Evolutionary conservation across 345 rosid genomes (phyloP), one percentile per base, ranked within the genome.

Genomic region (Ailanthus altissimus): DNA sequence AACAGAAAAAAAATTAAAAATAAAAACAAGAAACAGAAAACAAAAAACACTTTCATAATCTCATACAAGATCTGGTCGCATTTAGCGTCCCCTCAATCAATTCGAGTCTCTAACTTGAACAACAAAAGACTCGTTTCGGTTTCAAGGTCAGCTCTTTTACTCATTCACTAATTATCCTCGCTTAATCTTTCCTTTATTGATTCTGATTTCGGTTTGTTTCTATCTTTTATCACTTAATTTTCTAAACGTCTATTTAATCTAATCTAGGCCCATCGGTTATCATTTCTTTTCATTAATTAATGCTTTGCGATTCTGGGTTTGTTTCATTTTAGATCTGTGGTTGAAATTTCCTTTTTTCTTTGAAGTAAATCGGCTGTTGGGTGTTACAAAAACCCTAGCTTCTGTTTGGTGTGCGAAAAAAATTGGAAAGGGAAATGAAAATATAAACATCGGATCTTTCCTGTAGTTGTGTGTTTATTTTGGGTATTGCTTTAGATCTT

Each of bases 321-420:
- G 38, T 46, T 67, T 67, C 59, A 21, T 73, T 32, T 67, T 73
- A 81, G 72, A 71, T 78, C 81, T 75, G 75, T 72, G 25, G 53
- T 67, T 72, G 25, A 51, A 23, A 40, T 74, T 68, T 62, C 59
- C 49, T 9, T 47, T 32, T n/a, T 57, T 54, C 16, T n/a, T 40
- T 46, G 23, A 56, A 57, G 60, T 75, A 36, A 51, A 45, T 73
- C 40, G 8, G 56, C 18, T 75, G 21, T 66, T 65, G 15, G 15
- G 15, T 32, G 20, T 11, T 6, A 26, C 56, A 36, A 12, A n/a
- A 72, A 75, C 68, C 62, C 79, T 81, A 66, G 40, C 12, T 42
- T 23, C 38, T 73, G 58, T 50, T 78, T 59, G 70, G 8, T 50
- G 61, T 46, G 43, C 59, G 62, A 47, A 73, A 56, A 74, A 74